These are phyloP conservation scores for Marasmius sp. DNA, from an alignment of 1,284 basidiomycete species.

Conservation along the genomic window DNA sequence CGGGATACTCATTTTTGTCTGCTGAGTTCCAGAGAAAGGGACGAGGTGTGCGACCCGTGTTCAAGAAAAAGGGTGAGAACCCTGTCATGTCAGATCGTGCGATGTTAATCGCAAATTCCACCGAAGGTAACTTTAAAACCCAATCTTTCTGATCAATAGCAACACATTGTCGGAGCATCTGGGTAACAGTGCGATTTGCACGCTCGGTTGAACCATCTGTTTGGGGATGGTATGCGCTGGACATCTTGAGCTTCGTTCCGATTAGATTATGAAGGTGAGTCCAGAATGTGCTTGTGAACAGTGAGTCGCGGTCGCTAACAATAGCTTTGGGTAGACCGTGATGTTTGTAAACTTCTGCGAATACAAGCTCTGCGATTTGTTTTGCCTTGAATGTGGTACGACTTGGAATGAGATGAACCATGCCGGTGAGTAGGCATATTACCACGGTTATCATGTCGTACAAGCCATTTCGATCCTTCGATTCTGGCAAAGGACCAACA, in stretches of 20 bases:
- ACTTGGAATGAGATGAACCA: constrained; percentile 31
- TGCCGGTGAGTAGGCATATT: constrained; percentile 31
- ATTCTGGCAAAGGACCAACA: constrained; percentile 33
- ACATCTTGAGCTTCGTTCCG: constrained; percentile 23
- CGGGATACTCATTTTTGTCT: constrained; percentile 18
- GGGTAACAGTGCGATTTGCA: constrained; percentile 19
- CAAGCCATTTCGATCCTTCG: constrained; percentile 22
- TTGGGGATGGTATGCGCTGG: constrained; percentile 23
- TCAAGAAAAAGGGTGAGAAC: constrained; percentile 33
- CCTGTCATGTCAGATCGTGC: constrained; percentile 28
- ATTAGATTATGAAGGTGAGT: constrained; percentile 19
- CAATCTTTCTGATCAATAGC: constrained; percentile 15
- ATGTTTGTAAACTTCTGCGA: constrained; percentile 22
- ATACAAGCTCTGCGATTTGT: constrained; percentile 23
- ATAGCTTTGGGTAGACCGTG: constrained; percentile 26
- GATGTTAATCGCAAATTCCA: constrained; percentile 21
- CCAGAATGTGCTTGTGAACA: constrained; percentile 26
- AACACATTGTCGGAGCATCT: constrained; percentile 20
- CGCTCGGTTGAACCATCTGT: constrained; percentile 24
- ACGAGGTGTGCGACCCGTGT: constrained; percentile 28
- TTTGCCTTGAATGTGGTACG: constrained; percentile 15
- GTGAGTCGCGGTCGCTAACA: constrained; percentile 18
- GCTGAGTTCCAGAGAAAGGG: constrained; percentile 26
- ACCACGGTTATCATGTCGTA: constrained; percentile 32
- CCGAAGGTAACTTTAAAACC: constrained; percentile 17